Conservation (phyloP, 1,139 yeast genomes). For the Saccharomycopsis crataegensis region DNA sequence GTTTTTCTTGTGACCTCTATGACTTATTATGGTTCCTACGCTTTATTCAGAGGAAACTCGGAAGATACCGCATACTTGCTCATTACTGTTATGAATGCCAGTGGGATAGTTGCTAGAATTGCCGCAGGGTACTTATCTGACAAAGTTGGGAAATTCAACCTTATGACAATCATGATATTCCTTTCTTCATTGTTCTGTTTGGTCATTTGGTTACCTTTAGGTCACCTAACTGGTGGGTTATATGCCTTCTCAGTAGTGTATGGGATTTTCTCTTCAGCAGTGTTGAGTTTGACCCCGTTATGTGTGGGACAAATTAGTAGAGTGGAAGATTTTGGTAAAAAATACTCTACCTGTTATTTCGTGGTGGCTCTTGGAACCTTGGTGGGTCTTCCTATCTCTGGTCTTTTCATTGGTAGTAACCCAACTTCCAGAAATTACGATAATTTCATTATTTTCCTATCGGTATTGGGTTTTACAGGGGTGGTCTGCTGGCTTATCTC, state of each 20-base stretch:
- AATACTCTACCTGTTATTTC: conserved; percentile 64
- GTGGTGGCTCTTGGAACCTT: conserved; percentile 54
- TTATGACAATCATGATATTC: conserved; percentile 38
- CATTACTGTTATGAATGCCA: conserved; percentile 49
- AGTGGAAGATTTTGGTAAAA: conserved; percentile 58
- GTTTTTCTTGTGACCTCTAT: conserved; percentile 44
- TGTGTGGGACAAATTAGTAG: conserved; percentile 57
- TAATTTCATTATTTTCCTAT: conserved; percentile 13
- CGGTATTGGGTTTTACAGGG: conserved; percentile 12
- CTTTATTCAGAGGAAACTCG: conserved; percentile 44
- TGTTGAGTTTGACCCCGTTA: conserved; percentile 40
- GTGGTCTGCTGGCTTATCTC: conserved; percentile 8
- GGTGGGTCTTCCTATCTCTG: conserved; percentile 42
- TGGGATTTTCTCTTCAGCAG: conserved; percentile 47
- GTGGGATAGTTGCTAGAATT: conserved; percentile 53
- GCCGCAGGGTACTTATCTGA: conserved; percentile 50
- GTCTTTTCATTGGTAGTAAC: conserved; percentile 35
- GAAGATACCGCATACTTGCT: conserved; percentile 45
- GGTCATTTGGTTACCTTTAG: conserved; percentile 50
- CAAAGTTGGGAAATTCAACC: conserved; percentile 50
- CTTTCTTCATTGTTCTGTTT: conserved; percentile 36
- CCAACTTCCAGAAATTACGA: conserved; percentile 16
- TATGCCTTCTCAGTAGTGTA: conserved; percentile 42
- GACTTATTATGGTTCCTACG: conserved; percentile 51
- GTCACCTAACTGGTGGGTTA: conserved; percentile 31